A percentile compares a stretch with the other conserved stretches of the same genome.
Conservation (phyloP, 2,329 filamentous ascomycete genomes). For the Pseudogymnoascus sp. region DNA sequence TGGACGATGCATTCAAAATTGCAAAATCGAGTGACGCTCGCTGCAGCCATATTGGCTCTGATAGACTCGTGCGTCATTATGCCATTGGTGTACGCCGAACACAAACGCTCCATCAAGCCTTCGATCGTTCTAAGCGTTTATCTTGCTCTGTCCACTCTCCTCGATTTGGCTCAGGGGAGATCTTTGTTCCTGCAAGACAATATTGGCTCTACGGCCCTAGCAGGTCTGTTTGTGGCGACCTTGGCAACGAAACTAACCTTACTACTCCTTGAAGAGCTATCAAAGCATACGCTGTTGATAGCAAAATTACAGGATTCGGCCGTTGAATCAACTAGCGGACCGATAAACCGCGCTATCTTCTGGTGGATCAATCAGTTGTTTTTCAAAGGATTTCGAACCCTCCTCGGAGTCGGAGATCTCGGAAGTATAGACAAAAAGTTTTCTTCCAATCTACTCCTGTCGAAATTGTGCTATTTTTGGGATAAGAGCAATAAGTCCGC, state of each 20-base stretch:
- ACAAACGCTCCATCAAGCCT: conserved; percentile 10
- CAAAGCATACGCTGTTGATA: background rate
- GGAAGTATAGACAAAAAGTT: background rate
- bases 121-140: conserved; percentile 9
- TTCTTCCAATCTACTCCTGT: background rate
- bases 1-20: background rate
- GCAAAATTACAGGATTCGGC: background rate
- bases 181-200: background rate
- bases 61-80: background rate
- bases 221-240: background rate
- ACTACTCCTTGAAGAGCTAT: conserved; percentile 5
- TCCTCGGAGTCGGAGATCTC: conserved; percentile 8
- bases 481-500: background rate
- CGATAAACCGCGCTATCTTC: conserved; percentile 7
- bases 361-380: conserved; percentile 12
- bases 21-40: background rate
- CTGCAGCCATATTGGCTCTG: background rate
- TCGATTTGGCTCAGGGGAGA: conserved; percentile 9
- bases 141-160: conserved; percentile 4
- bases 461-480: background rate
- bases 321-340: conserved; percentile 9
- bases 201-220: background rate
- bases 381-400: background rate
- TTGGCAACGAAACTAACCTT: conserved; percentile 1
- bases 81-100: conserved; percentile 4